Base-by-base conservation (phyloP, 2,329 filamentous ascomycete genomes). In the Penicillium paneum region DNA sequence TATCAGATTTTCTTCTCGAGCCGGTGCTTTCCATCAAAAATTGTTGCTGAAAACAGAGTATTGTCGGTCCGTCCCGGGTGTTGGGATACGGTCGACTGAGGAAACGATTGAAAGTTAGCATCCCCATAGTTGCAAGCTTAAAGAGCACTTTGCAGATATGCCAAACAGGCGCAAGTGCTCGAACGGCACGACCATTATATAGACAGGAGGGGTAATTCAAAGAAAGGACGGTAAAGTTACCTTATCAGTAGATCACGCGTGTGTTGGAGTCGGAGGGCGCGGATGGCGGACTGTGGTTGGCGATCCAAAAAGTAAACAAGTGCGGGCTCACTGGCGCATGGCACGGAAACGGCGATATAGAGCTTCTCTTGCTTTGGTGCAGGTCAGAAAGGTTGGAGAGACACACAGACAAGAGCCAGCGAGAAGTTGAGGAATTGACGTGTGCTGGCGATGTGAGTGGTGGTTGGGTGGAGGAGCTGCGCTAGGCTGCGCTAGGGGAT, bases 41-140 rank as follows among this genome's bases (percentile, higher is more conserved):
- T 57, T 72, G 69, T 58, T 71, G 69, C 46, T 73, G 70, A 43
- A 74, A 74, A 34, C 60, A 67, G 38, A 74, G 68, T 38, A 74
- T 59, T 15, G 71, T 72, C 29, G 71, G 71, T 29, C 67, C 70
- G 66, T 71, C 64, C 52, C 64, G 64, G 12, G 61, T 50, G 55
- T 70, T 64, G 47, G 63, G 67, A 42, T 70, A 71, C n/a, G 71
- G 62, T 51, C 71, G 69, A 60, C 69, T 74, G 47, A 71, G 65
- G 51, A 74, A 72, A 49, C 71, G 71, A 24, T 58, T 61, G 46
- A 73, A 67, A 29, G 68, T 74, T 65, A 74, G 71, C 70, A 74
- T 70, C 45, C 64, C 67, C 70, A 71, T 71, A 10, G 32, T 71
- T 49, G 44, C 41, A 32, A 42, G 32, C 19, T 15, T 32, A 41